These are phyloP conservation scores for Calonectria pseudoreteaudii DNA, from an alignment of 2,329 filamentous ascomycete species.

Conservation along the genomic window DNA sequence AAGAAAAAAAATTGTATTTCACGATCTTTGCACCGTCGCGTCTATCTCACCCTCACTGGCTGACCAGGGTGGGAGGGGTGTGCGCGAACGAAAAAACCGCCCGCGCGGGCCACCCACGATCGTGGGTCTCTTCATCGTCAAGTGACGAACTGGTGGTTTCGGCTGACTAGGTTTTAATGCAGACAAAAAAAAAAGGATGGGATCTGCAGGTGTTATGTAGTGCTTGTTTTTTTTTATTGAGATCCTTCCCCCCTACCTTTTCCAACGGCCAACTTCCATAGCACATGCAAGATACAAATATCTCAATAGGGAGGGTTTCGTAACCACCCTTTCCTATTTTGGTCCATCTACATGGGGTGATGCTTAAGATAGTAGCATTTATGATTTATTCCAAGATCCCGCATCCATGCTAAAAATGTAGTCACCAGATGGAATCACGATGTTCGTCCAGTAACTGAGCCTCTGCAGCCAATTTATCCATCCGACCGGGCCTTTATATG, in stretches of 20 bases:
- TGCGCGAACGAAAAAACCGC: conserved; percentile 16
- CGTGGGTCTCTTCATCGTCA: conserved; percentile 11
- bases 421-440: neutral
- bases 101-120: conserved; percentile 17
- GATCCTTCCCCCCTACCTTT: neutral
- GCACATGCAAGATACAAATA: neutral
- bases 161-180: neutral
- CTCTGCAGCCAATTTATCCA: neutral
- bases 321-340: neutral
- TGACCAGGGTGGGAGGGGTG: conserved; percentile 15
- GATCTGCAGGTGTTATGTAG: neutral
- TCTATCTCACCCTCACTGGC: conserved; percentile 17
- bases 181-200: neutral
- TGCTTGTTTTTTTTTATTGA: neutral
- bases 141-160: conserved; percentile 16
- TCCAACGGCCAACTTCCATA: neutral
- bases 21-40: conserved; percentile 33
- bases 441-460: neutral
- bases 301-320: neutral
- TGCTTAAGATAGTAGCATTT: neutral
- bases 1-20: conserved; percentile 20
- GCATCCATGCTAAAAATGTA: neutral
- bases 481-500: conserved; percentile 12
- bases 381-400: neutral
- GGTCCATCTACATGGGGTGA: neutral